Evolutionary conservation across 805 yeast species (phyloP).

Genomic region (Nakazawaea wickerhamii): DNA sequence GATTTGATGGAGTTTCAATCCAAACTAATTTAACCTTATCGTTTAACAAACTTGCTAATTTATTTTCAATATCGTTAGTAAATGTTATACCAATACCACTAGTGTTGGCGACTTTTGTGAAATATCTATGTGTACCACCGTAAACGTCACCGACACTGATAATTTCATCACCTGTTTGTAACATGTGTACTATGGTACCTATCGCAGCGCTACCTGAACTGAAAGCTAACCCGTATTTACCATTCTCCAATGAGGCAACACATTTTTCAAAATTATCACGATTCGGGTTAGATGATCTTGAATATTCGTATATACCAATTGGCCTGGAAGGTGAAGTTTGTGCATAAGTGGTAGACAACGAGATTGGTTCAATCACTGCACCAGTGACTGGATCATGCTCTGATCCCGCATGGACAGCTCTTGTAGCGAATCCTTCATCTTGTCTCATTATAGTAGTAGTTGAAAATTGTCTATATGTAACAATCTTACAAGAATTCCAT

Average conservation of each 20-base stretch:
- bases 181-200: constrained; percentile 66
- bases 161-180: constrained; percentile 69
- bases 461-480: too few relatives aligned
- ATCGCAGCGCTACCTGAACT: constrained; percentile 86
- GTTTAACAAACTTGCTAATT: constrained; percentile 49
- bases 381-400: constrained; percentile 69
- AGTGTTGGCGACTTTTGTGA: constrained; percentile 76
- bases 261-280: constrained; percentile 76
- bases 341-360: constrained; percentile 80
- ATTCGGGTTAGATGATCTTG: constrained; percentile 83
- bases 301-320: constrained; percentile 74
- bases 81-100: constrained; percentile 71
- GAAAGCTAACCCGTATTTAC: constrained; percentile 69
- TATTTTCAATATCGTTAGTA: constrained; percentile 57
- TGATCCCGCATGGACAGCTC: constrained; percentile 82
- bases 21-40: constrained; percentile 72
- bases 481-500: too few relatives aligned
- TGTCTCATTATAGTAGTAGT: background rate
- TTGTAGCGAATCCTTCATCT: constrained; percentile 56
- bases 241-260: constrained; percentile 74
- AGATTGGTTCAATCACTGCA: constrained; percentile 81
- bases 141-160: constrained; percentile 81
- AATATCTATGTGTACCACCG: constrained; percentile 90
- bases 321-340: constrained; percentile 76
- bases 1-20: constrained; percentile 89